Percentiles rank a stretch among this genome's conserved stretches.
These are phyloP conservation scores for Scleromitrula shiraiana DNA, from an alignment of 2,329 filamentous ascomycete species.

Conservation along the genomic window DNA sequence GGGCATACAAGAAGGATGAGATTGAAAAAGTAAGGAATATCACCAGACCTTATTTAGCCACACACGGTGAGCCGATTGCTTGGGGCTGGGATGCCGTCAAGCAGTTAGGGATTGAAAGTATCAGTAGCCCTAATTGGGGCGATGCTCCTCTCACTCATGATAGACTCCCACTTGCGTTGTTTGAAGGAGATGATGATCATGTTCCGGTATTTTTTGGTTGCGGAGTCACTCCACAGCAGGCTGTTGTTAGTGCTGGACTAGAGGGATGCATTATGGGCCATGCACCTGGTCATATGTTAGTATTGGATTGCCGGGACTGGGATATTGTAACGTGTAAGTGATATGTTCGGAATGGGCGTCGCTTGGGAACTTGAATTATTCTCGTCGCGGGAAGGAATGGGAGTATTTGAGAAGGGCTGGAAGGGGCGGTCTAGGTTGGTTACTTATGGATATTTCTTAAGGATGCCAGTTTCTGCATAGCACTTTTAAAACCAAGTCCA, in stretches of 20 bases:
- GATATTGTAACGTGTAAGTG: constrained; percentile 14
- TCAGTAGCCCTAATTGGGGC: constrained; percentile 49
- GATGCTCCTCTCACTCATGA: constrained; percentile 35
- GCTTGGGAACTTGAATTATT: too few relatives aligned
- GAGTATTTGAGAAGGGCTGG: too few relatives aligned
- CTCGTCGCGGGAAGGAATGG: too few relatives aligned
- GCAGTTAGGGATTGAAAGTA: constrained; percentile 45
- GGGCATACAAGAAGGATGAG: constrained; percentile 43
- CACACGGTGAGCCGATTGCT: constrained; percentile 56
- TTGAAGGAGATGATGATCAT: constrained; percentile 28
- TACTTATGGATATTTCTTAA: too few relatives aligned
- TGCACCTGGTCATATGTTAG: constrained; percentile 54
- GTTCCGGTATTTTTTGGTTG: constrained; percentile 57
- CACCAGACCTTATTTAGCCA: constrained; percentile 45
- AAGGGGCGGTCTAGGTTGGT: too few relatives aligned
- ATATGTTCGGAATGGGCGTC: too few relatives aligned
- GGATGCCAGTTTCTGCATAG: too few relatives aligned
- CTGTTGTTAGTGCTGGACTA: constrained; percentile 47
- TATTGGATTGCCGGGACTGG: constrained; percentile 38
- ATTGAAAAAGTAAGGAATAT: constrained; percentile 46
- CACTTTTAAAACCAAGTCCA: too few relatives aligned
- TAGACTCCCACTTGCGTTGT: constrained; percentile 17
- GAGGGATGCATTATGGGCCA: constrained; percentile 52
- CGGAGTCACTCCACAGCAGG: constrained; percentile 58
- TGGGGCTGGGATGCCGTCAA: constrained; percentile 54